These are phyloP conservation scores for Mycena galopus DNA, from an alignment of 768 basidiomycete genomes.

Conservation along the genomic window DNA sequence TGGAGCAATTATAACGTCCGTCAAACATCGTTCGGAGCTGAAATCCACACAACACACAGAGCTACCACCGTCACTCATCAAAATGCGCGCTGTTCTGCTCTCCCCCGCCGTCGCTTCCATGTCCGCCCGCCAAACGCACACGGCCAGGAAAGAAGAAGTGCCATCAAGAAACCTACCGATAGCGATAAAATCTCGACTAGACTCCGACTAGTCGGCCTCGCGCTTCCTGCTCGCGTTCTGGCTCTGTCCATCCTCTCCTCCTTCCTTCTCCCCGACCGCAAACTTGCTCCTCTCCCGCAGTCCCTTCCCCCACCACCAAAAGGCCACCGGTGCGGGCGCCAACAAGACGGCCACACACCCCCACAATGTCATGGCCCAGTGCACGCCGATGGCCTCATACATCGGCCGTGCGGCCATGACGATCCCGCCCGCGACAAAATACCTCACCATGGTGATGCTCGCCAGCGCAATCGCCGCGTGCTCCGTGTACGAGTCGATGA, in stretches of 20 bases:
- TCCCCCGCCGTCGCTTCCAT: neutral
- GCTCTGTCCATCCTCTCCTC: no score
- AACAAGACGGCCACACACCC: conserved; percentile 11
- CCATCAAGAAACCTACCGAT: neutral
- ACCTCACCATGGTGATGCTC: conserved; percentile 10
- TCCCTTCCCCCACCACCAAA: conserved; percentile 7
- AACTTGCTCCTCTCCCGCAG: conserved; percentile 13
- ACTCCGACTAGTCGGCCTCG: no score
- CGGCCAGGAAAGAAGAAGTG: neutral
- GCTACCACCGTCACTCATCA: conserved; percentile 1
- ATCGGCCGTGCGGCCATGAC: conserved; percentile 3
- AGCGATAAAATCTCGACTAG: neutral
- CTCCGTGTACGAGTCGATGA: conserved; percentile 1
- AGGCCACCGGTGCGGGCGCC: conserved; percentile 6
- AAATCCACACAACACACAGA: no score
- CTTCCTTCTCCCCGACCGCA: neutral
- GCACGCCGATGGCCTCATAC: conserved; percentile 9
- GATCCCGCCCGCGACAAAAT: conserved; percentile 11
- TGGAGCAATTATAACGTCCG: neutral
- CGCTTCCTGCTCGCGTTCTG: neutral
- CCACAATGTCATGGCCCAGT: conserved; percentile 12
- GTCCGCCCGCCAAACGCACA: neutral
- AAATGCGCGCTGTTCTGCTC: neutral
- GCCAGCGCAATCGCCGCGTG: conserved; percentile 1
- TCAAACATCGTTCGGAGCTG: neutral